phyloP scores from a whole-genome alignment of 768 basidiomycete genomes.

The Boletus pseudopeckii region DNA sequence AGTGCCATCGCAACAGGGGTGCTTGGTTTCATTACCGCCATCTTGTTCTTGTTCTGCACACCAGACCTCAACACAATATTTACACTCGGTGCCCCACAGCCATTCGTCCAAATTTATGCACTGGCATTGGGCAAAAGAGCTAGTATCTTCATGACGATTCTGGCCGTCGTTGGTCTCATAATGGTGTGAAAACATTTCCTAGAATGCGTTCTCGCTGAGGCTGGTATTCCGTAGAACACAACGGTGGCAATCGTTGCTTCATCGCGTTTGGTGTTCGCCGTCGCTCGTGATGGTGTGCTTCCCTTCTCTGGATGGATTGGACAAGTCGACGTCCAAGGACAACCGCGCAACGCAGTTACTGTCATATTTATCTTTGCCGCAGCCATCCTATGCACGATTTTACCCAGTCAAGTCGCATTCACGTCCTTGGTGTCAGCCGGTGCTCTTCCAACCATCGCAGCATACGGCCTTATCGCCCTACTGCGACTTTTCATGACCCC shows the following conservation, averaged over 20 bases:
- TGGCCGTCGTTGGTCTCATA: slow-evolving; percentile 82
- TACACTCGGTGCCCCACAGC: slow-evolving; percentile 78
- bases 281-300: slow-evolving; percentile 91
- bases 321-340: slow-evolving; percentile 61
- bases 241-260: slow-evolving; percentile 86
- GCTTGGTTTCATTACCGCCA: slow-evolving; percentile 73
- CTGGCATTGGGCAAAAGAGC: slow-evolving; percentile 76
- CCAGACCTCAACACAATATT: slow-evolving; percentile 77
- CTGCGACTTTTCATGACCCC: slow-evolving; percentile 79
- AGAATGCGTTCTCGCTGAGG: not conserved
- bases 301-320: slow-evolving; percentile 84
- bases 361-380: slow-evolving; percentile 83
- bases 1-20: slow-evolving; percentile 76
- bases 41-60: slow-evolving; percentile 82
- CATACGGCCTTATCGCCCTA: slow-evolving; percentile 78
- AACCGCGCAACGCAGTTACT: slow-evolving; percentile 82
- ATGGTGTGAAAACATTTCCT: slow-evolving; percentile 48
- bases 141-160: slow-evolving; percentile 82
- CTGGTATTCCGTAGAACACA: slow-evolving; percentile 55
- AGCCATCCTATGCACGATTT: slow-evolving; percentile 75
- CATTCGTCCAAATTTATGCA: slow-evolving; percentile 86
- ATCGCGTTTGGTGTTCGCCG: slow-evolving; percentile 85
- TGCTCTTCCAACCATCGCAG: slow-evolving; percentile 81
- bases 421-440: slow-evolving; percentile 87
- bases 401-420: slow-evolving; percentile 90